These are phyloP conservation scores for Alternaria sp. DNA, from an alignment of 2,329 filamentous ascomycete genomes.

Conservation along the genomic window DNA sequence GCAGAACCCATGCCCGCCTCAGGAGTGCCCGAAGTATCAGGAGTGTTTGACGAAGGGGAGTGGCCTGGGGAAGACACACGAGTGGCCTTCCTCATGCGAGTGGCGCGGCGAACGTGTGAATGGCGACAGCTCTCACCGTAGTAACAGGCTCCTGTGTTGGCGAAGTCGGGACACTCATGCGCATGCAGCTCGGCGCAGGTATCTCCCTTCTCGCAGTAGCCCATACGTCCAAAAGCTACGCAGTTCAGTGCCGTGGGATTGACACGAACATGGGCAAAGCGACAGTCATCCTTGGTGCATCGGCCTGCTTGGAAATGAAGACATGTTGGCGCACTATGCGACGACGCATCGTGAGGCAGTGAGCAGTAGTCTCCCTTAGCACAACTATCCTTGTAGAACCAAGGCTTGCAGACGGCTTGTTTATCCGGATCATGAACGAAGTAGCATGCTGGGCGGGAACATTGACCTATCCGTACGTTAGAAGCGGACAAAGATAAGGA, in stretches of 20 bases:
- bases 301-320: constrained; percentile 89
- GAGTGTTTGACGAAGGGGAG: constrained; percentile 11
- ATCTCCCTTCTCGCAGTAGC: constrained; percentile 86
- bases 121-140: constrained; percentile 80
- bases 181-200: constrained; percentile 84
- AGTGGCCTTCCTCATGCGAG: constrained; percentile 36
- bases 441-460: constrained; percentile 81
- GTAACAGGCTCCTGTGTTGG: constrained; percentile 84
- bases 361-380: constrained; percentile 81
- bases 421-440: constrained; percentile 85
- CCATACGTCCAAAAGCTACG: constrained; percentile 81
- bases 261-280: constrained; percentile 84
- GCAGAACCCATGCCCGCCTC: constrained; percentile 21
- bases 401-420: constrained; percentile 89
- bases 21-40: constrained; percentile 14
- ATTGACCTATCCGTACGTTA: constrained; percentile 67
- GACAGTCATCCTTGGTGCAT: constrained; percentile 86
- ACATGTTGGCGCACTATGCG: constrained; percentile 86
- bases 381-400: constrained; percentile 81
- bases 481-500: constrained; percentile 12
- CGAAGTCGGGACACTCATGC: constrained; percentile 93
- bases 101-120: constrained; percentile 74
- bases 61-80: constrained; percentile 25
- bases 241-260: constrained; percentile 82
- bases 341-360: constrained; percentile 84